Evolutionary conservation across 768 basidiomycete species (phyloP), one percentile per base, ranked within the genome.

Genomic region (Pleurotus platypus): DNA sequence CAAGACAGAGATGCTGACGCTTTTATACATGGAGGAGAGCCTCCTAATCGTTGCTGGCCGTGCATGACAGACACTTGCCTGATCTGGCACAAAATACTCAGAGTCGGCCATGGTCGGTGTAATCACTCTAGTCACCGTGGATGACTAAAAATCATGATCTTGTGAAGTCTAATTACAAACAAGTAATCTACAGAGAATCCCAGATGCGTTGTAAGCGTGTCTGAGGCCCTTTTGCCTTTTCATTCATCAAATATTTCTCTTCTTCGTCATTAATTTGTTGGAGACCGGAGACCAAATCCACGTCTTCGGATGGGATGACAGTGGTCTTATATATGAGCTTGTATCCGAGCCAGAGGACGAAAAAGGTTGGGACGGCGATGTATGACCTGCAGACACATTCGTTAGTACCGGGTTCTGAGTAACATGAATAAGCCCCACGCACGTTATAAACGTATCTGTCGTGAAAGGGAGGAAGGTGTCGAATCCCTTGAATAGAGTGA

Each of bases 251-350:
- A 61, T 75, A 83, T 56, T 67, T 71, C 61, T 78, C 72, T 67
- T 89, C 85, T 63, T 85, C 86, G 46, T 85, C 83, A 60, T 87
- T 79, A 50, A 89, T 86, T 58, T 77, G 77, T 30, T 76, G 70
- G 60, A 84, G 74, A 15, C 84, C 85, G 7, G 80, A 79, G 39
- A 83, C 67, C 20, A 89, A 76, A 65, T 90, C 86, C 46, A 85
- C 81, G 55, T 83, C 73, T 35, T 74, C 69, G 4, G 76, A 66
- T 12, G 76, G 75, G 60, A 80, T 74, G 24, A 70, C 55, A 51
- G 61, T 70, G 7, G 78, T 77, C 46, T 60, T 68, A 56, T 69
- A 71, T 8, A 61, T 27, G 15, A 75, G 35, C 57, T 79, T 79
- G 63, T 80, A 80, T 4, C 72, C 72, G 9, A 69, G 3, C 72